Conservation (phyloP, 768 basidiomycete genomes). For the Suillus hirtellus region DNA sequence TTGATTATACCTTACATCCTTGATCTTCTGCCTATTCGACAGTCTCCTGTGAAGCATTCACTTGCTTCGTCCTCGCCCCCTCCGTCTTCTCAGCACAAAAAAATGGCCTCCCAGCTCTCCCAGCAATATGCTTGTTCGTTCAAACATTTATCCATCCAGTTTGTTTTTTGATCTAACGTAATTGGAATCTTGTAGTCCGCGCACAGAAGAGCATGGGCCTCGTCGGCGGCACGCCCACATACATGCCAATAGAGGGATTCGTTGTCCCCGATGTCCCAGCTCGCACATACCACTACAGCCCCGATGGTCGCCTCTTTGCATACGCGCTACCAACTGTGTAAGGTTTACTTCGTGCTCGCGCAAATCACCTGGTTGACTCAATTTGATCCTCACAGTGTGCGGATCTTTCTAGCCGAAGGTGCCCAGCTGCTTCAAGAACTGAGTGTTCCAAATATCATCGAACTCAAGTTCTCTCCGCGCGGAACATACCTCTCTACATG, state of each 20-base stretch:
- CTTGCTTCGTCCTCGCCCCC: constrained; percentile 62
- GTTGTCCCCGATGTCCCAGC: constrained; percentile 67
- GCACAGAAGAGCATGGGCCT: constrained; percentile 93
- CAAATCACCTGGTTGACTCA: constrained; percentile 18
- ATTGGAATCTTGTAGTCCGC: constrained; percentile 57
- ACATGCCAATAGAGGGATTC: constrained; percentile 63
- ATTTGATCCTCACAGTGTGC: constrained; percentile 50
- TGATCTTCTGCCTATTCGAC: constrained; percentile 26
- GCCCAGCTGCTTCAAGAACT: constrained; percentile 76
- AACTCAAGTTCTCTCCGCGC: constrained; percentile 89
- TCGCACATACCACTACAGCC: constrained; percentile 78
- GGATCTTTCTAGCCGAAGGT: constrained; percentile 74
- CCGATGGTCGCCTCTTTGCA: constrained; percentile 85
- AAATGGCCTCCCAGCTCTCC: constrained; percentile 72
- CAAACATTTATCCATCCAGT: neutral
- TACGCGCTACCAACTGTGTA: constrained; percentile 77
- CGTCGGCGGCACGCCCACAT: constrained; percentile 79
- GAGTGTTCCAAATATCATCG: constrained; percentile 70
- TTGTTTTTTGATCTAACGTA: constrained; percentile 18
- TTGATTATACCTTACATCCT: constrained; percentile 17
- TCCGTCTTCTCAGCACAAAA: constrained; percentile 31
- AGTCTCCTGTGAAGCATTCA: constrained; percentile 65
- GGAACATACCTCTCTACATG: constrained; percentile 94
- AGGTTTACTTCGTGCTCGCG: constrained; percentile 35
- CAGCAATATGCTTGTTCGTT: constrained; percentile 86